phyloP scores from a whole-genome alignment of 345 rosid genomes.

The Gynandropsis gynandra region DNA sequence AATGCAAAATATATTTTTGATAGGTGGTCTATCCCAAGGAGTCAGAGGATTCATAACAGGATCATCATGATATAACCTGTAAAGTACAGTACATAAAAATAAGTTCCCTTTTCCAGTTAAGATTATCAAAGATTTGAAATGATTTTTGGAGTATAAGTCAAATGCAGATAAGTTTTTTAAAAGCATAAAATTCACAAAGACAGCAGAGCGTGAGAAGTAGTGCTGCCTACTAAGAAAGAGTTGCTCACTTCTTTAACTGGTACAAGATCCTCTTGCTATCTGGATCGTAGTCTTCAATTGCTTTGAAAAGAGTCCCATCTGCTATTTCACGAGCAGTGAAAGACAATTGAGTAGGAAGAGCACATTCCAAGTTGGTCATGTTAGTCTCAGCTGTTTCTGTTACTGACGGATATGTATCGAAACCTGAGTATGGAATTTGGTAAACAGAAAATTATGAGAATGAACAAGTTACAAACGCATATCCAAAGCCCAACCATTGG shows the following conservation, averaged over 20 bases:
- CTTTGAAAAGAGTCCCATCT: conserved; percentile 92
- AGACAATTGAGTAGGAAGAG: conserved; percentile 79
- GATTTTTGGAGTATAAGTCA: background rate
- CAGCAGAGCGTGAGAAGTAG: background rate
- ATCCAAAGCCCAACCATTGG: conserved; percentile 43
- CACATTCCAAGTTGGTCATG: conserved; percentile 79
- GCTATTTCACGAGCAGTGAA: conserved; percentile 94
- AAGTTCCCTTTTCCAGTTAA: background rate
- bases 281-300: conserved; percentile 90
- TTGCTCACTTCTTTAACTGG: conserved; percentile 64
- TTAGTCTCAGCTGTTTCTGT: conserved; percentile 50
- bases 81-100: conserved; percentile 10
- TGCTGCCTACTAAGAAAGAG: conserved; percentile 3
- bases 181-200: background rate
- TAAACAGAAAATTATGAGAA: conserved; percentile 8
- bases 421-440: conserved; percentile 17
- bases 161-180: conserved; percentile 3
- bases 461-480: conserved; percentile 4
- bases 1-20: conserved; percentile 89
- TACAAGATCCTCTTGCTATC: conserved; percentile 81
- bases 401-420: conserved; percentile 64
- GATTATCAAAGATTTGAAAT: background rate
- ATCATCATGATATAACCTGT: conserved; percentile 81
- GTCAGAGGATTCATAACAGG: conserved; percentile 91
- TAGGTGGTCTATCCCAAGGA: conserved; percentile 99